A percentile compares a stretch with the other conserved stretches of the same genome.
phyloP scores from a whole-genome alignment of 306 rosid genomes.

The Rosa chinensis region DNA sequence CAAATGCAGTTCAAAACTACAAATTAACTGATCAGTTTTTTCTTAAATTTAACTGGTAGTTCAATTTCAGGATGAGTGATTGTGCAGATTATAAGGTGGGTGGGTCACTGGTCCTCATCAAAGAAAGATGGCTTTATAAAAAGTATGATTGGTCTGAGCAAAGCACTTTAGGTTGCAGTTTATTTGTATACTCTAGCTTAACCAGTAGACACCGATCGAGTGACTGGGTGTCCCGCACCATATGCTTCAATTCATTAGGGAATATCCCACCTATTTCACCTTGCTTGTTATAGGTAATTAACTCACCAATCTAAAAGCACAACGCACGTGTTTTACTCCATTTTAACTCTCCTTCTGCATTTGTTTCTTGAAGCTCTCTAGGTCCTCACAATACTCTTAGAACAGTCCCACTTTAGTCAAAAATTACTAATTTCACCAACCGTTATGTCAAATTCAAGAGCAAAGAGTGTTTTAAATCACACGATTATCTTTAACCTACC shows the following conservation, averaged over 20 bases:
- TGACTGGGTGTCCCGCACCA: neutral
- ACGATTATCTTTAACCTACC: neutral
- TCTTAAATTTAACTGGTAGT: too few relatives aligned
- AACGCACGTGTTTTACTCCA: neutral
- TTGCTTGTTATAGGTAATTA: neutral
- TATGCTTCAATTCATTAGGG: neutral
- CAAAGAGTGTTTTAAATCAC: neutral
- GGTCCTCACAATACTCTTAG: neutral
- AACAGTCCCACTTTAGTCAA: neutral
- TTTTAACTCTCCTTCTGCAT: neutral
- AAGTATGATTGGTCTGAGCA: neutral
- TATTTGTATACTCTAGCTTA: neutral
- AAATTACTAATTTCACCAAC: neutral
- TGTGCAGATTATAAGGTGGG: neutral
- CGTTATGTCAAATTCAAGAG: neutral
- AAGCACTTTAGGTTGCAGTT: neutral
- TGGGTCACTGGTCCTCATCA: conserved; percentile 22
- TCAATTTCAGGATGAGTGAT: neutral
- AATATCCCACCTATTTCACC: conserved; percentile 7
- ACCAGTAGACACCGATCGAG: neutral
- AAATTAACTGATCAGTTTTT: neutral
- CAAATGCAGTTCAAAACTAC: neutral
- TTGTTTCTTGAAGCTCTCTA: neutral
- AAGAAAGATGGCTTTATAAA: neutral
- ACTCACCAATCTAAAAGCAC: neutral